These are phyloP conservation scores for Malus hybrid DNA, from an alignment of 331 rosid genomes.

Conservation along the genomic window DNA sequence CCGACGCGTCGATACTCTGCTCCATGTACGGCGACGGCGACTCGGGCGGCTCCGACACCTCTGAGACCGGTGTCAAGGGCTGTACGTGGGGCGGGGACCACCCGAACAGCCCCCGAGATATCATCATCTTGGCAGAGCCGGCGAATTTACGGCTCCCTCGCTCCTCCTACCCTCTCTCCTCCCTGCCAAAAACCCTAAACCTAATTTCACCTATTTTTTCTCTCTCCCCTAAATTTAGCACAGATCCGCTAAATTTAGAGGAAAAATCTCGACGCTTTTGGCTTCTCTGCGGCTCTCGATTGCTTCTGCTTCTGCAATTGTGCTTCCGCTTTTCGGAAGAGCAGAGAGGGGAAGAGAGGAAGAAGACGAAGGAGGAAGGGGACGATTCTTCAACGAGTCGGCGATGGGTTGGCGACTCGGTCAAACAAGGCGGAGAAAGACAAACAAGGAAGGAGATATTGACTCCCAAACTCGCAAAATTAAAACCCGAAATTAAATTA, in stretches of 20 bases:
- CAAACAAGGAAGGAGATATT: neutral
- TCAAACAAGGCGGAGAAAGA: slow-evolving; percentile 43
- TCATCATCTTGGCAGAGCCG: slow-evolving; percentile 56
- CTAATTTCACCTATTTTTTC: neutral
- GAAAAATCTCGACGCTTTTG: neutral
- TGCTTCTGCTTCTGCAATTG: no score
- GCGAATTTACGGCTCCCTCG: neutral
- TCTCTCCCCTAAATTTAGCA: slow-evolving; percentile 30
- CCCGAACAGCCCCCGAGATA: slow-evolving; percentile 88
- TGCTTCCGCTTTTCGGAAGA: neutral
- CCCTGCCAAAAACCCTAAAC: slow-evolving; percentile 18
- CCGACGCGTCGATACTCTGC: slow-evolving; percentile 61
- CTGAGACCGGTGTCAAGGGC: slow-evolving; percentile 94
- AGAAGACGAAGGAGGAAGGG: neutral
- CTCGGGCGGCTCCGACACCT: slow-evolving; percentile 98
- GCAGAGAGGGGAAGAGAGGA: neutral
- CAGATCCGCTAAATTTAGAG: slow-evolving; percentile 46
- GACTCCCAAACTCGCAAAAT: slow-evolving; percentile 10
- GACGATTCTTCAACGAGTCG: neutral
- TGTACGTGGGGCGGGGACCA: slow-evolving; percentile 98
- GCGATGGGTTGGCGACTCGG: slow-evolving; percentile 28
- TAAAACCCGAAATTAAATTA: neutral
- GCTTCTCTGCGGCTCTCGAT: neutral
- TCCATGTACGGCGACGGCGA: slow-evolving; percentile 93
- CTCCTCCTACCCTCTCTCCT: slow-evolving; percentile 3